Evolutionary conservation across 208 protist species (phyloP).

Genomic region (Leishmania tarentolae): DNA sequence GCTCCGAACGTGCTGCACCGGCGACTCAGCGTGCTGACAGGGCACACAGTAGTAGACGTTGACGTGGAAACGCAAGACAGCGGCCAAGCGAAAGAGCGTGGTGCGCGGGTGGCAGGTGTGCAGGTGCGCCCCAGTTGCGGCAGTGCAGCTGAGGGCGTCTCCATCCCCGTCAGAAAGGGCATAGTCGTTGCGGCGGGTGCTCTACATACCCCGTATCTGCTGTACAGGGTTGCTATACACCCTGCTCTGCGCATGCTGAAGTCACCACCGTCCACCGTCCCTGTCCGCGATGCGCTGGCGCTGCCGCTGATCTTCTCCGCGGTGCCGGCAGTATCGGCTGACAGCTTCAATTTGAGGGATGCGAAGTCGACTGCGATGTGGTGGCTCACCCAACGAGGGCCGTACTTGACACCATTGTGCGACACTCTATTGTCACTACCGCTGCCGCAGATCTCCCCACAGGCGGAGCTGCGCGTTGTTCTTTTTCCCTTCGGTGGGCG

Average conservation of each 20-base stretch:
- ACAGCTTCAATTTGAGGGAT: conserved; percentile 47
- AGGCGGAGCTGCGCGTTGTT: conserved; percentile 54
- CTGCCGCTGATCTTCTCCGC: conserved; percentile 57
- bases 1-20: conserved; percentile 9
- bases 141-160: conserved; percentile 3
- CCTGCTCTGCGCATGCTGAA: not conserved
- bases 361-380: conserved; percentile 34
- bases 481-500: conserved; percentile 72
- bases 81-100: not conserved
- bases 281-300: conserved; percentile 61
- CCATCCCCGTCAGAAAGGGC: conserved; percentile 26
- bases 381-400: conserved; percentile 51
- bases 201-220: conserved; percentile 52
- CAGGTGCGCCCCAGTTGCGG: conserved; percentile 10
- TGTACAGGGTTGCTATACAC: conserved; percentile 20
- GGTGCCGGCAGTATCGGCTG: conserved; percentile 44
- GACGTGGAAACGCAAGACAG: not conserved
- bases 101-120: conserved; percentile 5
- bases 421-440: conserved; percentile 54
- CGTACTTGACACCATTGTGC: conserved; percentile 50
- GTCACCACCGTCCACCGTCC: not conserved
- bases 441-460: conserved; percentile 39
- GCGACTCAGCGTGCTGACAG: conserved; percentile 36
- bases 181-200: conserved; percentile 64
- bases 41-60: conserved; percentile 25